phyloP scores from a whole-genome alignment of 495 filamentous ascomycete genomes.

The Talaromyces proteolyticus region DNA sequence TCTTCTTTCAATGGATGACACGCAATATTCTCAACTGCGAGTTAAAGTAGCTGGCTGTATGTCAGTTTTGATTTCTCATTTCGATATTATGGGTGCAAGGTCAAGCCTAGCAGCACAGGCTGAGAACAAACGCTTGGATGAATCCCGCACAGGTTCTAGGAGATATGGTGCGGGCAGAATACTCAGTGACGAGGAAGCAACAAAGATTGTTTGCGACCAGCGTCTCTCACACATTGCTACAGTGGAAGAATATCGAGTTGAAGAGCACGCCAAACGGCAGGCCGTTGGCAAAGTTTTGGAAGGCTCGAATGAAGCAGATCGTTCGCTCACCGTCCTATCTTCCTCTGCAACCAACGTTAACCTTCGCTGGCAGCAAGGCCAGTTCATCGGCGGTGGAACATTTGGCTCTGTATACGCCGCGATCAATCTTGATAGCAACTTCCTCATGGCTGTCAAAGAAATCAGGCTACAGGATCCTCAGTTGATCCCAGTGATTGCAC shows the following conservation, averaged over 20 bases:
- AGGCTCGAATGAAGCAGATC: conserved; percentile 89
- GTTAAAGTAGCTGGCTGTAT: conserved; percentile 94
- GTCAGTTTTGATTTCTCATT: conserved; percentile 95
- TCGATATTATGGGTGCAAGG: conserved; percentile 96
- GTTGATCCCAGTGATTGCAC: conserved; percentile 85
- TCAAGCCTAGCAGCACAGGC: conserved; percentile 88
- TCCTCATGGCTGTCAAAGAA: conserved; percentile 97
- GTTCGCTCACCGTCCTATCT: conserved; percentile 87
- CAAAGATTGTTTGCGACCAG: conserved; percentile 62
- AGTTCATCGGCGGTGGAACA: conserved; percentile 93
- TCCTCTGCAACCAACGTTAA: conserved; percentile 92
- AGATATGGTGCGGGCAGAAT: conserved; percentile 68
- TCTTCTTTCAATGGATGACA: conserved; percentile 78
- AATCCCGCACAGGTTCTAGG: conserved; percentile 67
- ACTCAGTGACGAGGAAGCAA: conserved; percentile 80
- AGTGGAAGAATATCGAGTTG: conserved; percentile 71
- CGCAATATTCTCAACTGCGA: conserved; percentile 74
- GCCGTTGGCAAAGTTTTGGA: conserved; percentile 86
- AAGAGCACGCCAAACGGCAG: conserved; percentile 81
- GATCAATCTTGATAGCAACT: conserved; percentile 92
- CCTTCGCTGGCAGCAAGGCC: conserved; percentile 94
- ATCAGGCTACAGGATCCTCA: conserved; percentile 96
- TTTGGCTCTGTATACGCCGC: conserved; percentile 97
- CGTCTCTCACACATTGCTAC: conserved; percentile 62
- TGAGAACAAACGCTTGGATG: conserved; percentile 74